Conservation (phyloP, 2,329 filamentous ascomycete species). For the Westerdykella sp. region DNA sequence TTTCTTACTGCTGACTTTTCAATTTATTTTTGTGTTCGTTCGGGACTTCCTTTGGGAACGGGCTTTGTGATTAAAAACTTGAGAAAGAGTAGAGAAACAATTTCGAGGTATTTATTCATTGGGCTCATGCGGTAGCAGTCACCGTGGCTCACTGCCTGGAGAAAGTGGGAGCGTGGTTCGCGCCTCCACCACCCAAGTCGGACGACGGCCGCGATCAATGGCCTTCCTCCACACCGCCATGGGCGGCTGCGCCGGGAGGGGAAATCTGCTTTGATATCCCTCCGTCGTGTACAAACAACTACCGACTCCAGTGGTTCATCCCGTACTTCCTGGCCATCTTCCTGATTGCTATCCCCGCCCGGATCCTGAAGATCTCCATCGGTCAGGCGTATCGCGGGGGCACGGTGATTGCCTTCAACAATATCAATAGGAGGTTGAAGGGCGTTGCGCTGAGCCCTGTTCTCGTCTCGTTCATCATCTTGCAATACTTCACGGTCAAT, state of each 20-base stretch:
- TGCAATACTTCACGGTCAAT: slow-evolving; percentile 53
- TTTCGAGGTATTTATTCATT: no score
- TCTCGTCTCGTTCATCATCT: slow-evolving; percentile 51
- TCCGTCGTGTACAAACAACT: slow-evolving; percentile 57
- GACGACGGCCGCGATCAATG: slow-evolving; percentile 48
- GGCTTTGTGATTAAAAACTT: background rate
- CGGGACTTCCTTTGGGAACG: background rate
- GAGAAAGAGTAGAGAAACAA: no score
- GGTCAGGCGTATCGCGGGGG: slow-evolving; percentile 52
- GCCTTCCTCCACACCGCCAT: slow-evolving; percentile 54
- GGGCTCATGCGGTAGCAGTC: no score
- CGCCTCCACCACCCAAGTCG: slow-evolving; percentile 29
- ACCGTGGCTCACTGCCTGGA: slow-evolving; percentile 5
- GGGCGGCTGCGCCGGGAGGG: slow-evolving; percentile 54
- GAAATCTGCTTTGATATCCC: slow-evolving; percentile 53
- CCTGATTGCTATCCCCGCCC: slow-evolving; percentile 50
- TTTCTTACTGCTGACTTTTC: no score
- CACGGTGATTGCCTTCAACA: slow-evolving; percentile 49
- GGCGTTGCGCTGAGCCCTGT: slow-evolving; percentile 50
- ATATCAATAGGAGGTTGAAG: slow-evolving; percentile 48
- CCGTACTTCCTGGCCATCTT: slow-evolving; percentile 53
- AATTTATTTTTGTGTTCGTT: no score
- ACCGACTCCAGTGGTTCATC: slow-evolving; percentile 56
- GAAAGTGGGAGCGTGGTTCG: slow-evolving; percentile 26
- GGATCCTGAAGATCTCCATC: slow-evolving; percentile 51